Conservation (phyloP, 2,329 filamentous ascomycete genomes). For the Exophiala oligosperma region DNA sequence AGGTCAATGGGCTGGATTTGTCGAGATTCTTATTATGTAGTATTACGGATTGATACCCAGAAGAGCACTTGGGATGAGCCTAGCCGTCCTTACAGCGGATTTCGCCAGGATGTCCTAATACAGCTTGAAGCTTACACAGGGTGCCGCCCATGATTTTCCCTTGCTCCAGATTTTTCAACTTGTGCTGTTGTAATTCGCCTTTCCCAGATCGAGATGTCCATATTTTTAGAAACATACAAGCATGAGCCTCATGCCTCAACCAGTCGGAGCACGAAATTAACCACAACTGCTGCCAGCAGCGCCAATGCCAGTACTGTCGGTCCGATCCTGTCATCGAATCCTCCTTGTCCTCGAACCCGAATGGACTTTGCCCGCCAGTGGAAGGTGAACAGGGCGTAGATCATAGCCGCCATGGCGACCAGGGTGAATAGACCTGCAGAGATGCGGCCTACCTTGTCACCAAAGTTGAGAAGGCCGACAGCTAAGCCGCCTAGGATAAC, state of each 20-base stretch:
- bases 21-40: background rate
- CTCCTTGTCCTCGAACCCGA: constrained; percentile 83
- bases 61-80: background rate
- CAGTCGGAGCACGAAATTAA: constrained; percentile 84
- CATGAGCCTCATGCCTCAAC: constrained; percentile 12
- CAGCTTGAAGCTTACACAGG: background rate
- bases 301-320: constrained; percentile 88
- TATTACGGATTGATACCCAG: background rate
- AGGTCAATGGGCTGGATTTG: background rate
- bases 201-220: background rate
- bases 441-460: constrained; percentile 90
- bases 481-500: constrained; percentile 96
- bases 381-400: constrained; percentile 92
- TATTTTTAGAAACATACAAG: background rate
- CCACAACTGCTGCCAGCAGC: constrained; percentile 82
- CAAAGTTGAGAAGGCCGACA: constrained; percentile 97
- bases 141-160: no score
- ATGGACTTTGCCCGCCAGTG: constrained; percentile 97
- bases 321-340: constrained; percentile 94
- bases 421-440: constrained; percentile 90
- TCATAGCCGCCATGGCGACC: constrained; percentile 91
- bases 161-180: no score
- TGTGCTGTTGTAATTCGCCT: background rate
- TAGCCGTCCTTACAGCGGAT: background rate
- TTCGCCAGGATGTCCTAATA: background rate